phyloP scores from a whole-genome alignment of 1,139 yeast genomes.

The Debaryomyces psychrophilus region DNA sequence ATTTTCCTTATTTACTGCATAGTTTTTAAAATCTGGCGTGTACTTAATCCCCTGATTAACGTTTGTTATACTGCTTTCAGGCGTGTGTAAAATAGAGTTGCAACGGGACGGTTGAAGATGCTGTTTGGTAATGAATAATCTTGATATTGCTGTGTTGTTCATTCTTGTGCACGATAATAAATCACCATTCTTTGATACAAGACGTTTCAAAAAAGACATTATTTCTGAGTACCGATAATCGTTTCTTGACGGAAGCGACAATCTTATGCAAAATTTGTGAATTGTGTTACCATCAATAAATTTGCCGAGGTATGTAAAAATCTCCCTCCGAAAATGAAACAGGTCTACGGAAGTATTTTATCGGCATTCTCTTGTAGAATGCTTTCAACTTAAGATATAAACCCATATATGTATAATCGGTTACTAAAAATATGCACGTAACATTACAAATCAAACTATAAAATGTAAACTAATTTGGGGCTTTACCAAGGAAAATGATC shows the following conservation, averaged over 20 bases:
- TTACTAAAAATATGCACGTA: no score
- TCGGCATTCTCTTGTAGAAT: neutral
- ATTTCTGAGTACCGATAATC: neutral
- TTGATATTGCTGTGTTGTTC: constrained; percentile 19
- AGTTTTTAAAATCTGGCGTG: constrained; percentile 36
- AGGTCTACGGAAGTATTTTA: no score
- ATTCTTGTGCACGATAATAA: neutral
- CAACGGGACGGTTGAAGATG: constrained; percentile 22
- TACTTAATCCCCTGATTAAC: constrained; percentile 39
- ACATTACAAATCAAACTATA: neutral
- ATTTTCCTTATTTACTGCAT: constrained; percentile 58
- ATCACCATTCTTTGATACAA: neutral
- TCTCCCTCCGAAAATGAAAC: neutral
- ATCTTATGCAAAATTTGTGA: neutral
- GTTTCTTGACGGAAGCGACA: neutral
- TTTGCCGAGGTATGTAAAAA: neutral
- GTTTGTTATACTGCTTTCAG: constrained; percentile 12
- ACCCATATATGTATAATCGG: neutral
- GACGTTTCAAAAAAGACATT: neutral
- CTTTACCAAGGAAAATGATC: constrained; percentile 55
- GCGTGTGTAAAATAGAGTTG: constrained; percentile 13
- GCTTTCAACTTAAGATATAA: neutral
- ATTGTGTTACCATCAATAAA: neutral
- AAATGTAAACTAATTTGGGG: constrained; percentile 47
- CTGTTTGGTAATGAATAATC: constrained; percentile 25